These are phyloP conservation scores for Cornus suecica DNA, from an alignment of 148 eudicot species.

Conservation along the genomic window DNA sequence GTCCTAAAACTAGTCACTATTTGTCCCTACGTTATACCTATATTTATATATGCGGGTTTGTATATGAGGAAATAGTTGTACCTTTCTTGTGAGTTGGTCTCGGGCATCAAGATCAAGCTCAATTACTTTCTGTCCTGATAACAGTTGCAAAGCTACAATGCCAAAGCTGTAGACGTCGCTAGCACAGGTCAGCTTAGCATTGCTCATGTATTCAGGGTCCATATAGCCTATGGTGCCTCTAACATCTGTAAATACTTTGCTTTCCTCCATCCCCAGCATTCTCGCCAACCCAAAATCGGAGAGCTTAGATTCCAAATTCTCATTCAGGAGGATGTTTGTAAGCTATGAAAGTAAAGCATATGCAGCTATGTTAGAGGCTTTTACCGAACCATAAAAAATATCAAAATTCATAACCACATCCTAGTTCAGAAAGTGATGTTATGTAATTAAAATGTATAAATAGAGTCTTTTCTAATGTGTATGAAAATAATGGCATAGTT, in stretches of 20 bases:
- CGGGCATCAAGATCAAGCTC: constrained; percentile 47
- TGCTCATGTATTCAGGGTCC: constrained; percentile 56
- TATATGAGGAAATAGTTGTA: not conserved
- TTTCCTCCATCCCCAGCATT: constrained; percentile 46
- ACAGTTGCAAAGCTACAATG: constrained; percentile 38
- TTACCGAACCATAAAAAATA: not conserved
- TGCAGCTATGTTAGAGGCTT: not conserved
- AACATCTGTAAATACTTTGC: constrained; percentile 49
- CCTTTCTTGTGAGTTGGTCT: constrained; percentile 51
- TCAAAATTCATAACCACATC: not conserved
- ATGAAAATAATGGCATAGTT: too few species aligned
- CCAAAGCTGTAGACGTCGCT: constrained; percentile 51
- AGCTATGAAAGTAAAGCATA: constrained; percentile 19
- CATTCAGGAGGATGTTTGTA: constrained; percentile 44
- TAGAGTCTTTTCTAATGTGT: too few species aligned
- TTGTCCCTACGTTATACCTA: too few species aligned
- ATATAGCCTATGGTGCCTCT: constrained; percentile 58
- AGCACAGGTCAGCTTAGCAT: constrained; percentile 47
- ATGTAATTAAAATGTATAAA: too few species aligned
- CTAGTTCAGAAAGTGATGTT: not conserved
- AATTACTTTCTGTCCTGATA: constrained; percentile 49
- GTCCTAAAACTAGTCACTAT: not conserved
- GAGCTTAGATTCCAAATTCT: constrained; percentile 37
- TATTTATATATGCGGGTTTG: not conserved
- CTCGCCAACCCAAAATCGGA: constrained; percentile 50